Evolutionary conservation across 495 filamentous ascomycete species (phyloP).

Genomic region (Diplogelasinospora grovesii): DNA sequence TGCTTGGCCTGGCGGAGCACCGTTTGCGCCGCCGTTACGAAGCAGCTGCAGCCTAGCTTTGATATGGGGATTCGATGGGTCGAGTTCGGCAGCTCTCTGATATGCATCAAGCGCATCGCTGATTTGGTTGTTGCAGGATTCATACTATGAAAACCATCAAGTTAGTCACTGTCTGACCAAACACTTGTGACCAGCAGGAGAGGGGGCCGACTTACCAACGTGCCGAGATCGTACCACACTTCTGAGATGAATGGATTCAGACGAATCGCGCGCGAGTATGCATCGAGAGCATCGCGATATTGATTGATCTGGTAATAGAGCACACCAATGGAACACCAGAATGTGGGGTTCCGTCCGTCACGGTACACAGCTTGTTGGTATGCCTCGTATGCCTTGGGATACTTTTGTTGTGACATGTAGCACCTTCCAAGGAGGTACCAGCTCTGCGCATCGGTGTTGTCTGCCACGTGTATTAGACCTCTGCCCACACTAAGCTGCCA

Average conservation of each 20-base stretch:
- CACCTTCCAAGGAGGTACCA: constrained; percentile 97
- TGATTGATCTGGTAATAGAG: constrained; percentile 99
- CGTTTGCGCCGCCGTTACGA: constrained; percentile 65
- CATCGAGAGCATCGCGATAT: constrained; percentile 96
- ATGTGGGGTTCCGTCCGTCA: constrained; percentile 95
- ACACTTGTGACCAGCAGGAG: neutral
- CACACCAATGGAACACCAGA: constrained; percentile 99
- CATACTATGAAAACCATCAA: constrained; percentile 60
- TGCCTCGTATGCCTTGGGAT: constrained; percentile 97
- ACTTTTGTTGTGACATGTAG: constrained; percentile 99
- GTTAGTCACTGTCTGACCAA: constrained; percentile 17
- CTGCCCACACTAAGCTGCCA: too few relatives aligned
- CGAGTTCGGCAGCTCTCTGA: constrained; percentile 86
- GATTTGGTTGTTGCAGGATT: constrained; percentile 98
- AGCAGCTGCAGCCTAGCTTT: constrained; percentile 89
- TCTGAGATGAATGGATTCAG: constrained; percentile 98
- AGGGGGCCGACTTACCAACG: constrained; percentile 62
- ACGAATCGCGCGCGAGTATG: constrained; percentile 95
- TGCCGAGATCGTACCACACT: constrained; percentile 98
- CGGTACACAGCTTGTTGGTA: constrained; percentile 99
- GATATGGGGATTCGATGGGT: constrained; percentile 90
- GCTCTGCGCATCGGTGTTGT: constrained; percentile 91
- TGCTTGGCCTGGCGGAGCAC: constrained; percentile 51
- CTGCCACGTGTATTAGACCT: constrained; percentile 48
- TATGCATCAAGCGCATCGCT: constrained; percentile 95